Conservation (phyloP, 2,329 filamentous ascomycete species). For the Colletotrichum paranaense region DNA sequence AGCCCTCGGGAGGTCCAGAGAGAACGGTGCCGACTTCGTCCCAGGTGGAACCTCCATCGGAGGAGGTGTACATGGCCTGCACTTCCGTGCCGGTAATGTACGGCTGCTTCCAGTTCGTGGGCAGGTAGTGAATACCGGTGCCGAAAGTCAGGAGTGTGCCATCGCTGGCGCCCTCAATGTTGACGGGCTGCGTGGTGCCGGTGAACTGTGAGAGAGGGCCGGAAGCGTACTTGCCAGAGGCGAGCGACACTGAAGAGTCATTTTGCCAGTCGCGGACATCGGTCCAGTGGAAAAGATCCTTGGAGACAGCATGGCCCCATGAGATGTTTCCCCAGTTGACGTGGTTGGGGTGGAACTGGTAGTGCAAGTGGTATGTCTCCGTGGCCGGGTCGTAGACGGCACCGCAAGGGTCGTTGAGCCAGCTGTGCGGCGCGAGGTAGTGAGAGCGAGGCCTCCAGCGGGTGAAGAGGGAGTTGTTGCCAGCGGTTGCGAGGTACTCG, state of each 20-base stretch:
- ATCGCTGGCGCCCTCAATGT: conserved; percentile 29
- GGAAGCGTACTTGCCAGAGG: conserved; percentile 17
- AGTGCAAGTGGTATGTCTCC: conserved; percentile 73
- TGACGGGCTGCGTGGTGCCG: conserved; percentile 33
- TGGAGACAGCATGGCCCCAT: conserved; percentile 74
- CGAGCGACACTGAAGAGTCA: conserved; percentile 33
- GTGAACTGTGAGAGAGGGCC: conserved; percentile 33
- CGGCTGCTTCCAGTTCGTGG: conserved; percentile 37
- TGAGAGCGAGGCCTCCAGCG: conserved; percentile 47
- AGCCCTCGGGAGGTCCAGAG: conserved; percentile 31
- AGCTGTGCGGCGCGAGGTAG: conserved; percentile 63
- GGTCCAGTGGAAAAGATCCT: conserved; percentile 71
- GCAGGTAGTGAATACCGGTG: conserved; percentile 34
- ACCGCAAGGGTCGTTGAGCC: conserved; percentile 74
- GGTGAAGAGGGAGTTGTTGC: conserved; percentile 37
- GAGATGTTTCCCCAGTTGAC: conserved; percentile 68
- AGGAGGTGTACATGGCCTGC: conserved; percentile 28
- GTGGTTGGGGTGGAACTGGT: conserved; percentile 62
- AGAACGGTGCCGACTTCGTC: conserved; percentile 32
- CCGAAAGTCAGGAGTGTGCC: conserved; percentile 33
- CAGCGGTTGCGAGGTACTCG: conserved; percentile 26
- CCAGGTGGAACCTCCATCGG: conserved; percentile 33
- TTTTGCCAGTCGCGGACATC: conserved; percentile 33
- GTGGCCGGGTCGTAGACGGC: conserved; percentile 65
- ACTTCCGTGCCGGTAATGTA: conserved; percentile 35